Conservation (phyloP, 2,329 filamentous ascomycete genomes). For the Aureobasidium vineae region DNA sequence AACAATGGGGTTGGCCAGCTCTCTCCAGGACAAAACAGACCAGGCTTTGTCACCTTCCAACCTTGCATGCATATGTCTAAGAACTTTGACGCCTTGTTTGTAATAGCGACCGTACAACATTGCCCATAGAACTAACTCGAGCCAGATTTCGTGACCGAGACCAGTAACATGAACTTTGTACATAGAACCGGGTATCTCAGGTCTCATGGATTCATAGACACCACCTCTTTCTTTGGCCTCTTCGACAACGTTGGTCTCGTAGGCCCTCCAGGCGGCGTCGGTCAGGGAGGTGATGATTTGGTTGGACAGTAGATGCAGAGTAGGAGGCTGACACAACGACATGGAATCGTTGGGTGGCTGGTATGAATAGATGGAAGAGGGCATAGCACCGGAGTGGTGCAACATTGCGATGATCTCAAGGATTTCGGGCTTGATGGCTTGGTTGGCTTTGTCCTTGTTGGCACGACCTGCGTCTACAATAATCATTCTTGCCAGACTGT, state of each 20-base stretch:
- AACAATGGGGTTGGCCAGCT: slow-evolving; percentile 39
- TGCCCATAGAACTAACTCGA: slow-evolving; percentile 54
- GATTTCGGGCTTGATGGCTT: slow-evolving; percentile 44
- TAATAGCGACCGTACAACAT: slow-evolving; percentile 52
- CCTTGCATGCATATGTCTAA: slow-evolving; percentile 35
- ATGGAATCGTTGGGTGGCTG: slow-evolving; percentile 38
- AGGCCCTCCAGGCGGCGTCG: slow-evolving; percentile 52
- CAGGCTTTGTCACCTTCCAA: slow-evolving; percentile 31
- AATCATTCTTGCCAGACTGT: slow-evolving; percentile 48
- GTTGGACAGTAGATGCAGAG: slow-evolving; percentile 49
- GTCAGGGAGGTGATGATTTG: slow-evolving; percentile 51
- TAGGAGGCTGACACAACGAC: slow-evolving; percentile 49
- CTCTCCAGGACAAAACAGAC: slow-evolving; percentile 45
- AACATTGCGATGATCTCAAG: slow-evolving; percentile 50
- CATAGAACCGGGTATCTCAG: slow-evolving; percentile 46
- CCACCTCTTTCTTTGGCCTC: slow-evolving; percentile 38
- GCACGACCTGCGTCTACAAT: slow-evolving; percentile 36
- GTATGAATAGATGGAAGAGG: slow-evolving; percentile 47
- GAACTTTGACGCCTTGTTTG: slow-evolving; percentile 43
- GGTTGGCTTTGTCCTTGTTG: slow-evolving; percentile 28
- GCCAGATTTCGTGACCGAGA: slow-evolving; percentile 49
- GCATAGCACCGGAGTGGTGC: slow-evolving; percentile 49
- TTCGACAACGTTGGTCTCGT: slow-evolving; percentile 40
- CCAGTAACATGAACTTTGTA: slow-evolving; percentile 44
- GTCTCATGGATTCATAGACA: slow-evolving; percentile 42